A percentile compares a stretch with the other conserved stretches of the same genome.
Evolutionary conservation across 2,329 filamentous ascomycete genomes (phyloP).

Genomic region (Mycosphaerella sp.): DNA sequence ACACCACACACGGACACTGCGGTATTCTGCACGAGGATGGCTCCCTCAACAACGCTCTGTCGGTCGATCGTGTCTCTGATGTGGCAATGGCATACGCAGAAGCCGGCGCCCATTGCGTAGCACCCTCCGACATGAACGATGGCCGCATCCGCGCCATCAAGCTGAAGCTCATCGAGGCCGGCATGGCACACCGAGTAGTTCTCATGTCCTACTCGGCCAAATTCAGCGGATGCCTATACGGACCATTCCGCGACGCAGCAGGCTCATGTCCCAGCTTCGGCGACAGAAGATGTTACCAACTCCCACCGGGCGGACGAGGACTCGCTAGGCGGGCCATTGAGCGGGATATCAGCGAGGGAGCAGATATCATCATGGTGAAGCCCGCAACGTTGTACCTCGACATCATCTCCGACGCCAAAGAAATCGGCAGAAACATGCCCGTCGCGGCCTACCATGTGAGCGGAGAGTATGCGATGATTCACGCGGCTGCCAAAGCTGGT

Average conservation of each 20-base stretch:
- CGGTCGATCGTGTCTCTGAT: constrained; percentile 89
- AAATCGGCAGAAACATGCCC: constrained; percentile 83
- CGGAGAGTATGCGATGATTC: constrained; percentile 97
- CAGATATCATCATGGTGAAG: constrained; percentile 99
- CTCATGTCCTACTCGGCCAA: constrained; percentile 99
- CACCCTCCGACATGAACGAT: constrained; percentile 98
- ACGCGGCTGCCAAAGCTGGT: constrained; percentile 87
- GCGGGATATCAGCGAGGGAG: constrained; percentile 86
- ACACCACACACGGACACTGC: constrained; percentile 96
- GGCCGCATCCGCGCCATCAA: constrained; percentile 96
- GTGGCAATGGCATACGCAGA: constrained; percentile 97
- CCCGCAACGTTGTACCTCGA: constrained; percentile 92
- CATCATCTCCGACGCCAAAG: constrained; percentile 96
- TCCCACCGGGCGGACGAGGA: constrained; percentile 85
- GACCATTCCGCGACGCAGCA: constrained; percentile 93
- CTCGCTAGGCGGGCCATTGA: constrained; percentile 84
- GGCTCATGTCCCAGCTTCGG: constrained; percentile 87
- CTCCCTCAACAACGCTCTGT: constrained; percentile 84
- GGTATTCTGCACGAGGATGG: constrained; percentile 92
- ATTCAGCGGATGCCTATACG: constrained; percentile 93
- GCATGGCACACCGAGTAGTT: constrained; percentile 81
- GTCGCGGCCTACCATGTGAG: constrained; percentile 95
- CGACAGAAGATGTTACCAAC: constrained; percentile 93
- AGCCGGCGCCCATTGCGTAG: constrained; percentile 92
- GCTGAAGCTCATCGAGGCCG: constrained; percentile 91